Base-by-base conservation (phyloP, 1,284 basidiomycete species). In the Moniliella sp. region DNA sequence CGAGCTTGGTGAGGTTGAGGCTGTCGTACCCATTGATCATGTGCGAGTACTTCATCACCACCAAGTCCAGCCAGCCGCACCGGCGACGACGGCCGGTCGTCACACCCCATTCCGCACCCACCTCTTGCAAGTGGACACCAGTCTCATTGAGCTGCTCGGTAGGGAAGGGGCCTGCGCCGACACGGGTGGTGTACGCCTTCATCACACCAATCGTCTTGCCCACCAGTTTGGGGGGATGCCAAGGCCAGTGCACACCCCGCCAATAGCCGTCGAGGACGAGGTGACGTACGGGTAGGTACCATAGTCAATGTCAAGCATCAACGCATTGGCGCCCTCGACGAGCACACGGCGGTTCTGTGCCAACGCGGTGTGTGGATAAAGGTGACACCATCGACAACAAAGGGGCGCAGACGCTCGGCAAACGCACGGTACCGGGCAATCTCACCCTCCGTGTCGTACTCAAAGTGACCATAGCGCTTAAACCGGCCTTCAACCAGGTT, bases 241-340 rank as follows among this genome's bases (percentile, higher is more conserved):
- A 26, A 97, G 73, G 32, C 88, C 88, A 15, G 86, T 94, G 64
- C 81, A 82, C 17, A 94, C 84, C 17, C 83, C 88, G 28, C 88
- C 88, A 40, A 94, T 79, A 28, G 76, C 69, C 3, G 88, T 94
- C 14, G 78, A 76, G 3, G 82, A 86, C 12, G 80, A 86, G 1
- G 88, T 97, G 45, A 97, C 88, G 63, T 72, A 97, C 1, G 88
- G 88, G 61, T 94, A 94, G 3, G 88, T 97, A 27, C 88, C 88
- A 59, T 81, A 88, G 65, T 97, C 88, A 46, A 97, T 67, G 58
- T 97, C 91, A 44, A 97, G 75, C 86, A 97, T 93, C 42, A 94
- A 67, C 2, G 88, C 88, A 57, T 97, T 97, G 33, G 91, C 88
- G 28, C 88, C 88, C 62, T 97, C 88, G 35, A 94, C 81, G 17